A percentile compares a stretch with the other conserved stretches of the same genome.
phyloP scores from a whole-genome alignment of 352 stramenopile species.

The Globisporangium mamillatum region DNA sequence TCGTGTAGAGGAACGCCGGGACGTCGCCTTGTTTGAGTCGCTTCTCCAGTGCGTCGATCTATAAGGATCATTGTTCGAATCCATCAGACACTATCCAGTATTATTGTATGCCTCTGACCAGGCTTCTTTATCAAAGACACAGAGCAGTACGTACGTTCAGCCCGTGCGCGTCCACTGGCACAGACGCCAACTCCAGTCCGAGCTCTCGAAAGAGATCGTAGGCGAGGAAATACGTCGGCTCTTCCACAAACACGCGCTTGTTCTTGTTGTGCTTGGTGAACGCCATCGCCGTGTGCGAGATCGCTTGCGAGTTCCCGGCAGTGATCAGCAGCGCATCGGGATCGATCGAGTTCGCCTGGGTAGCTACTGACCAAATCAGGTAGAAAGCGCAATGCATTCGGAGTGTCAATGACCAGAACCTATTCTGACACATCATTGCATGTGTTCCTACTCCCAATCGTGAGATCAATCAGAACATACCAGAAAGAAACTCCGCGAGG shows the following conservation, averaged over 20 bases:
- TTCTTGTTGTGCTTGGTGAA: constrained; percentile 70
- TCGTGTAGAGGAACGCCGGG: constrained; percentile 91
- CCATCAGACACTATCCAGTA: too few relatives aligned
- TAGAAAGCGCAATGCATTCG: not conserved
- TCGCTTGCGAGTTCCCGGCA: constrained; percentile 87
- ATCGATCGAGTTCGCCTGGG: constrained; percentile 33
- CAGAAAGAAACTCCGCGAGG: constrained; percentile 56
- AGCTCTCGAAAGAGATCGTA: constrained; percentile 91
- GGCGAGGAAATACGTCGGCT: constrained; percentile 92
- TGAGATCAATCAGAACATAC: constrained; percentile 17
- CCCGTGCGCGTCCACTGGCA: constrained; percentile 74
- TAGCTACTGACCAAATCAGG: constrained; percentile 1
- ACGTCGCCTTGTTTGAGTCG: constrained; percentile 52
- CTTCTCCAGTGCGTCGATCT: constrained; percentile 71
- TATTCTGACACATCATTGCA: not conserved
- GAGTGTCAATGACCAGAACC: not conserved
- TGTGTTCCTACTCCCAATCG: not conserved
- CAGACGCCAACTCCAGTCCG: constrained; percentile 66
- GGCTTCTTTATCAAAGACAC: not conserved
- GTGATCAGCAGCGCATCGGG: constrained; percentile 81
- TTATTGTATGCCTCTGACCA: too few relatives aligned
- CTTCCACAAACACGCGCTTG: constrained; percentile 82
- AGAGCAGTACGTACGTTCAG: constrained; percentile 51
- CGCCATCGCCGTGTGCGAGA: constrained; percentile 83
- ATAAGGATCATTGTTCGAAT: not conserved